A percentile compares a stretch with the other conserved stretches of the same genome.
Evolutionary conservation across 2,329 filamentous ascomycete genomes (phyloP).

Genomic region (Venturia carpophila): DNA sequence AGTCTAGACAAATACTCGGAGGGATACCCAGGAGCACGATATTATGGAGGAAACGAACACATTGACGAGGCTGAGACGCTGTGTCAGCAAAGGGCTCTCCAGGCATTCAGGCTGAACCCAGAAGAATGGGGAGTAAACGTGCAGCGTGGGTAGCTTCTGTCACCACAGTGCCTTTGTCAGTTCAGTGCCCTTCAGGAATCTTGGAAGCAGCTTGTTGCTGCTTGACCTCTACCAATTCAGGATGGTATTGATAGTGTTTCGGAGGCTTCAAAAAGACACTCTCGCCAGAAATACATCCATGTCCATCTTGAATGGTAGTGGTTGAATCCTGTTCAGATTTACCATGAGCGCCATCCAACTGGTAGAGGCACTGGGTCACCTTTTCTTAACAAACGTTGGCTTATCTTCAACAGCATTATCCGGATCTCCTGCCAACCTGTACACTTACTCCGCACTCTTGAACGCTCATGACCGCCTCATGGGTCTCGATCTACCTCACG

Average conservation of each 20-base stretch:
- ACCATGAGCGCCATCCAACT: too few species aligned
- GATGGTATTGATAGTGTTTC: too few species aligned
- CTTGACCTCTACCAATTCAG: too few species aligned
- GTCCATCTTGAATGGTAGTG: not conserved
- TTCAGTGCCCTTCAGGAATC: not conserved
- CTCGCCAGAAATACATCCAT: too few species aligned
- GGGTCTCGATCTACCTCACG: conserved; percentile 93
- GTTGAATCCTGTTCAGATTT: too few species aligned
- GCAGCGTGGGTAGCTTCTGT: conserved; percentile 51
- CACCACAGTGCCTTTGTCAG: not conserved
- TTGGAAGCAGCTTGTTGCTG: not conserved
- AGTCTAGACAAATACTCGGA: conserved; percentile 91
- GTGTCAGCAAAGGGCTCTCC: conserved; percentile 88
- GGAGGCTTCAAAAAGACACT: too few species aligned
- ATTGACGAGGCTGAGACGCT: conserved; percentile 94
- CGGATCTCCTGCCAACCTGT: conserved; percentile 65
- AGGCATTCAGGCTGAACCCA: conserved; percentile 78
- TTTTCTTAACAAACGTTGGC: not conserved
- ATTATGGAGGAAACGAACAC: conserved; percentile 99
- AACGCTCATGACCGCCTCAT: conserved; percentile 91
- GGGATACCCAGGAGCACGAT: conserved; percentile 94
- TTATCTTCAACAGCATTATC: conserved; percentile 55
- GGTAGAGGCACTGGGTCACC: too few species aligned
- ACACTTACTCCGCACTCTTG: conserved; percentile 89
- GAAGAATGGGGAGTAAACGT: conserved; percentile 98